Evolutionary conservation across 139 green algal genomes (phyloP), one percentile per base, ranked within the genome.

Genomic region (Closterium sp.): DNA sequence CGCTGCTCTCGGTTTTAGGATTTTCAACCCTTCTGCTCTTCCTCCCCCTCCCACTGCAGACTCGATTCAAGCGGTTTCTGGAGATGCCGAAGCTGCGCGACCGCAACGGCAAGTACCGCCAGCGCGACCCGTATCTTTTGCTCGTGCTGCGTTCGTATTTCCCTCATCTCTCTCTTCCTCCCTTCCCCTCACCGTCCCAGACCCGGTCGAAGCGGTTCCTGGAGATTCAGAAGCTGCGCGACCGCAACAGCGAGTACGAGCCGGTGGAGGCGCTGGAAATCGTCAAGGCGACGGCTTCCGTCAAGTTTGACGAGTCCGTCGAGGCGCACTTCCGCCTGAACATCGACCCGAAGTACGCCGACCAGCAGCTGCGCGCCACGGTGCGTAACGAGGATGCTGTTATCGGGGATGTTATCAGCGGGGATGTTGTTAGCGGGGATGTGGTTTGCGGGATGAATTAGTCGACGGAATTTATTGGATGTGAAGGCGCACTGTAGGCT

Each of bases 321-420:
- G 98, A 99, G 95, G 91, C 98, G 84, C 98, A 99, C 95, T 97
- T 95, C 30, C 91, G 96, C 7, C 94, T 98, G 19, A 98, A 98
- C 93, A 97, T 98, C 24, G 97, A 99, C 95, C 97, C 97, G 19
- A 98, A 98, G 92, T 99, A 99, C 95, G 95, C 96, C 31, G 98
- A 99, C 95, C 98, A 99, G 97, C 98, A 99, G 97, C 97, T 99
- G 91, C 96, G 98, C 70, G 97, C 98, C 28, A 99, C 98, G 0
- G 98, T 99, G 62, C 70, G 92, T 91, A 73, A 27, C 50, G 50
- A 27, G 45, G 45, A 70, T 70, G 45, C 11, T 70, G 4, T 70
- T 70, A 70, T 2, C 10, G 45, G 45, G 45, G 45, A 62, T 62
- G 42, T 5, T 13, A 13, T 62, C 7, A 70, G 11, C 45, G 45